These are phyloP conservation scores for Mortierella sp. DNA, from an alignment of 371 early-diverging fungal genomes.

Conservation along the genomic window DNA sequence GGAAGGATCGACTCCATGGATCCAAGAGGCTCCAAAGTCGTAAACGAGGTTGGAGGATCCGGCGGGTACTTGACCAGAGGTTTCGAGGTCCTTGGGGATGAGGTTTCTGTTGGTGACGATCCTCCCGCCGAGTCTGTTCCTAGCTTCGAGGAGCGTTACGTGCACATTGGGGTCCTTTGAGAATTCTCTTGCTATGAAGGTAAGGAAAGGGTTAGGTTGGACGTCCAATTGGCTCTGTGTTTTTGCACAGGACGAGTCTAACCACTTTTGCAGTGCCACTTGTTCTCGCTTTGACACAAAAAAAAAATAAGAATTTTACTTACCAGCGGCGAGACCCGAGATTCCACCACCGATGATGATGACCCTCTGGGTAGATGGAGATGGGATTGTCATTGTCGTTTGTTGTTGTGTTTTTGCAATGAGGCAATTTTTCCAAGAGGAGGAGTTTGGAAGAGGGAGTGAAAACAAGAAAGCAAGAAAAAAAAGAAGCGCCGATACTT, in stretches of 20 bases:
- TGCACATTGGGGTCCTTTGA: constrained; percentile 28
- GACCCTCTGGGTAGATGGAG: constrained; percentile 14
- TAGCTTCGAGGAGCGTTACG: constrained; percentile 48
- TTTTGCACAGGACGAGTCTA: background rate
- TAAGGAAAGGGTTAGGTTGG: too few species aligned
- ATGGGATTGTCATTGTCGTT: constrained; percentile 19
- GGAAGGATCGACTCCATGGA: constrained; percentile 44
- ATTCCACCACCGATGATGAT: constrained; percentile 51
- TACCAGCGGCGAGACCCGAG: constrained; percentile 51
- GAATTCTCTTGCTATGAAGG: constrained; percentile 28
- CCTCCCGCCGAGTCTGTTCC: constrained; percentile 46
- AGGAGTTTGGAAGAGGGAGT: background rate
- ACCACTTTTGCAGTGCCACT: too few species aligned
- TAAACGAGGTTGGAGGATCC: constrained; percentile 25
- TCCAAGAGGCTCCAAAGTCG: constrained; percentile 56
- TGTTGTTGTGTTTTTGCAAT: background rate
- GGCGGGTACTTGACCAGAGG: constrained; percentile 17
- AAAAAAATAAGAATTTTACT: background rate
- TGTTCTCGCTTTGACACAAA: background rate
- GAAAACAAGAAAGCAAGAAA: background rate
- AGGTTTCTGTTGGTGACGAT: constrained; percentile 35
- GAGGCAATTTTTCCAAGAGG: background rate
- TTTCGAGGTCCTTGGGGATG: constrained; percentile 13
- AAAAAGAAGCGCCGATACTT: background rate
- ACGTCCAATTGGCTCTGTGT: too few species aligned